phyloP scores from a whole-genome alignment of 139 green algal species.

The Chlorella sp. region DNA sequence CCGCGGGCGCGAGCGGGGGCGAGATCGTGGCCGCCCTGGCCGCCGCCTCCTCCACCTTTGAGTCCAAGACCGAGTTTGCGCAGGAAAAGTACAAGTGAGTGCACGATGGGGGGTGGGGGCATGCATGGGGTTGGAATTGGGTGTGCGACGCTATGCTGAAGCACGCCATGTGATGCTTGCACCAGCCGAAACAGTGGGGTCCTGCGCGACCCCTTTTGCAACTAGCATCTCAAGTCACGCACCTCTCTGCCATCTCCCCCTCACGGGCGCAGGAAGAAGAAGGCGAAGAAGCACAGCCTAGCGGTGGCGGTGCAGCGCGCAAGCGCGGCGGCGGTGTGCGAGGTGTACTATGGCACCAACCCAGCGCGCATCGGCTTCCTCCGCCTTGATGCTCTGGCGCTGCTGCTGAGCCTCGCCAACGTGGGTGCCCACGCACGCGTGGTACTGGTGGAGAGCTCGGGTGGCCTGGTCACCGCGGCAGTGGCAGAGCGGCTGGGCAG shows the following conservation, averaged over 20 bases:
- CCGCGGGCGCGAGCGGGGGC: constrained; percentile 34
- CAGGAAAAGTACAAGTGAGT: constrained; percentile 84
- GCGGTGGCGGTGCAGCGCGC: constrained; percentile 48
- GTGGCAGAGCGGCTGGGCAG: constrained; percentile 79
- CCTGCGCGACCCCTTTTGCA: not conserved
- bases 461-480: constrained; percentile 68
- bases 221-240: not conserved
- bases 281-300: constrained; percentile 62
- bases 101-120: not conserved
- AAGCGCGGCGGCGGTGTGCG: constrained; percentile 56
- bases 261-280: constrained; percentile 43
- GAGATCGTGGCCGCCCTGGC: constrained; percentile 80
- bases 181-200: not conserved
- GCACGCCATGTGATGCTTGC: not conserved
- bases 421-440: constrained; percentile 60
- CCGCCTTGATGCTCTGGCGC: constrained; percentile 69
- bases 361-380: constrained; percentile 63
- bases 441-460: constrained; percentile 76
- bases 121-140: not conserved
- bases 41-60: constrained; percentile 76
- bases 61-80: constrained; percentile 80
- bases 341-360: constrained; percentile 55
- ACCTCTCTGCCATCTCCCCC: not conserved
- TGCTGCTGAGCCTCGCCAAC: constrained; percentile 79
- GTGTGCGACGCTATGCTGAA: not conserved